Evolutionary conservation across 345 rosid species (phyloP), one percentile per base, ranked within the genome.

Genomic region (Barbarea vulgaris): DNA sequence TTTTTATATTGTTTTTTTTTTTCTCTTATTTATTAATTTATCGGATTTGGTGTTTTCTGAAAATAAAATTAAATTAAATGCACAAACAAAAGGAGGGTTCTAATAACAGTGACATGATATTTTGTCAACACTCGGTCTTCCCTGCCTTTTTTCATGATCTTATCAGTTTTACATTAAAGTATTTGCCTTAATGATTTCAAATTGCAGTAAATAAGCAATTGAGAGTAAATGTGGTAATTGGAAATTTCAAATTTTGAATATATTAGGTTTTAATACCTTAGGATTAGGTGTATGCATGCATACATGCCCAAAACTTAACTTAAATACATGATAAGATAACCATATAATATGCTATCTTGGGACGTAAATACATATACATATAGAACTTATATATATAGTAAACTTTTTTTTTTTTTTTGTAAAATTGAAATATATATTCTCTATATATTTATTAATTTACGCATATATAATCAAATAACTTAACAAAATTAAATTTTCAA

Each of bases 51-150:
- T 76, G 63, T 69, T 69, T 51, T 88, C 88, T 87, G 83, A 80
- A 90, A 24, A 65, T 15, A 41, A 42, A 15, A 86, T 89, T 86
- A 85, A 92, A 87, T 77, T 80, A 82, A 84, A 85, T 81, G 78
- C 87, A 86, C 77, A 85, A 84, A 85, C 87, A 21, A 78, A 87
- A 87, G 82, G 85, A 86, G 82, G 85, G 88, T 89, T 89, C 88
- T 82, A 80, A 77, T 86, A 90, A 89, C 89, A 89, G 86, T 86
- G 90, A 89, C 98, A 87, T 83, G 52, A 88, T 89, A 88, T 89
- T 88, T 91, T 91, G 98, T 91, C 98, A 87, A 93, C 89, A 89
- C 85, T 88, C 88, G 90, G 96, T 91, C 93, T 88, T 87, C 46
- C 10, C 31, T 19, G 8, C 3, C 2, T 9, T 7, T 34, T 46